Percentiles rank a stretch among this genome's conserved stretches.
Evolutionary conservation across 139 green algal genomes (phyloP).

Genomic region (Haematococcus sp.): DNA sequence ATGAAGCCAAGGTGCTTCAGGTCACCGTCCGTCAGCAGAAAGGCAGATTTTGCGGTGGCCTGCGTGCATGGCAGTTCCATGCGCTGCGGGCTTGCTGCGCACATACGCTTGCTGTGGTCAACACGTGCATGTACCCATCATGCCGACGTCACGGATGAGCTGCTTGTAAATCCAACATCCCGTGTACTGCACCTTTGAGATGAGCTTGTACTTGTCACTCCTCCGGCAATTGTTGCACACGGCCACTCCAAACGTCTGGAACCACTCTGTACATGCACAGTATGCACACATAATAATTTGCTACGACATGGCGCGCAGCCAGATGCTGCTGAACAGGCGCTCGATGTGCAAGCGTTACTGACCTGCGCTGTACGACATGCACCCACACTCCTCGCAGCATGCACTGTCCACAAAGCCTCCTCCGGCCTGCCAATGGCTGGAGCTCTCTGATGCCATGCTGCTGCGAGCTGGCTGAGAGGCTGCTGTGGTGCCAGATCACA

Average conservation of each 20-base stretch:
- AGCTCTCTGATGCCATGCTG: background rate
- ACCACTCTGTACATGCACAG: too few relatives aligned
- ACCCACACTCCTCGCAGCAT: constrained; percentile 16
- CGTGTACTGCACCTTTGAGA: constrained; percentile 13
- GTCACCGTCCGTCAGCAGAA: constrained; percentile 57
- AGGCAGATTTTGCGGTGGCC: constrained; percentile 50
- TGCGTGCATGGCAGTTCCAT: constrained; percentile 5
- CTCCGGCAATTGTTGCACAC: constrained; percentile 14
- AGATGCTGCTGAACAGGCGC: too few relatives aligned
- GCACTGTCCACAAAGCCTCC: background rate
- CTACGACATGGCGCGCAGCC: too few relatives aligned
- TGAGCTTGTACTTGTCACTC: constrained; percentile 18
- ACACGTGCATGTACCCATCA: too few relatives aligned
- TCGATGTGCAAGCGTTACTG: too few relatives aligned
- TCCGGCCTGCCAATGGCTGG: background rate
- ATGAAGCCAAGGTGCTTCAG: constrained; percentile 57
- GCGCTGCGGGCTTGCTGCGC: too few relatives aligned
- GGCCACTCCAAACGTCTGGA: constrained; percentile 8
- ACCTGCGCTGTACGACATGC: constrained; percentile 9
- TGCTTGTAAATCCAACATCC: background rate
- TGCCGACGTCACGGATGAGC: background rate
- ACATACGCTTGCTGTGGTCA: too few relatives aligned
- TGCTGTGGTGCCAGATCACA: too few relatives aligned
- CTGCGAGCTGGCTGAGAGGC: background rate
- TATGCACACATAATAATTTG: too few relatives aligned